Base-by-base conservation (phyloP, 1,139 yeast genomes). In the Kurtzmaniella quercitrusa region DNA sequence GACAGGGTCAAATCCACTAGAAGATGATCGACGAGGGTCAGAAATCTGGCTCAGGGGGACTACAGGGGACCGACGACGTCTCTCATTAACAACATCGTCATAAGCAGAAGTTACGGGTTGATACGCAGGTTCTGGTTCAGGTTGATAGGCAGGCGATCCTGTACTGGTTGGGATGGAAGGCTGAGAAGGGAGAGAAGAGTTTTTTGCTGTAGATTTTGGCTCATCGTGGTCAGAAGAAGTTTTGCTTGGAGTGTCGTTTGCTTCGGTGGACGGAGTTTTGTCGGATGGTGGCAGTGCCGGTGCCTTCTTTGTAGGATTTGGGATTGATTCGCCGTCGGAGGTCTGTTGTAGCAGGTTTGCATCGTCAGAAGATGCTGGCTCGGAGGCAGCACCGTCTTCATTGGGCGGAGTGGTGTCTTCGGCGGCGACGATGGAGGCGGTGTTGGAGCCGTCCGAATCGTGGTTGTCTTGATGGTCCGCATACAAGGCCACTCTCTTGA, bases 401-500 rank as follows among this genome's bases (percentile, higher is more conserved):
- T 27, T 37, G 15, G 44, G 46, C 25, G 27, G 10, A n/a, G 31
- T 27, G 14, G 31, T 11, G 31, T 27, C 31, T 29, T 31, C 34
- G 24, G 2, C 18, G 25, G 39, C 19, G 15, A 18, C 43, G 18
- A 38, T 18, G 37, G 46, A 15, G 21, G 42, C 33, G 14, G 19
- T 19, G 37, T 23, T 23, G n/a, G 44, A 29, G n/a, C 18, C 31
- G n/a, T 34, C 34, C 17, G 43, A 43, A 9, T 45, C 48, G 17
- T 48, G 51, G 41, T 53, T 51, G 15, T 61, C 70, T 57, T 56
- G 62, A 59, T 54, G 74, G 43, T 77, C 82, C 34, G 79, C 77
- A 49, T 85, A 90, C 53, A 85, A 72, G 1, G 94, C 93, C 8
- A 84, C 85, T 45, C 94, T 68, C 56, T 85, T 85, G 46, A 69